Evolutionary conservation across 2,329 filamentous ascomycete species (phyloP).

Genomic region (Alternaria triticimaculans): DNA sequence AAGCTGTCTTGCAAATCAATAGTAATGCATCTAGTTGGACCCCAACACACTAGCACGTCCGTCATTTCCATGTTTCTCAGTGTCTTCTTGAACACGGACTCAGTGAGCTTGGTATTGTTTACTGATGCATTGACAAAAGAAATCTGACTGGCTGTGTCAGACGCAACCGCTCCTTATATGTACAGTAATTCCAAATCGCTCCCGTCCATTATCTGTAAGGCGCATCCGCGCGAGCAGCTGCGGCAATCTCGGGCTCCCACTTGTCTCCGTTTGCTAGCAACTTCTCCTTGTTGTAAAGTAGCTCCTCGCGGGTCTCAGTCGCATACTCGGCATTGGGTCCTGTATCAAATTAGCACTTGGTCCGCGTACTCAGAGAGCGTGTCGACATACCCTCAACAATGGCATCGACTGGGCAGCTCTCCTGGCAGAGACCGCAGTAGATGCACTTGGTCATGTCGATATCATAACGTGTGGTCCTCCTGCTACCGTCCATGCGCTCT

Average conservation of each 20-base stretch:
- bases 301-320: slow-evolving; percentile 84
- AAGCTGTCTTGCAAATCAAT: neutral
- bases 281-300: slow-evolving; percentile 98
- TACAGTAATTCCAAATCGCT: slow-evolving; percentile 31
- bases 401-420: slow-evolving; percentile 97
- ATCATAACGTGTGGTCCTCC: slow-evolving; percentile 95
- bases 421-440: slow-evolving; percentile 99
- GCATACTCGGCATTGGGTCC: slow-evolving; percentile 77
- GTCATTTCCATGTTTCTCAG: neutral
- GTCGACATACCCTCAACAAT: slow-evolving; percentile 72
- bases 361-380: neutral
- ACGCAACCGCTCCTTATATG: slow-evolving; percentile 35
- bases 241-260: slow-evolving; percentile 97
- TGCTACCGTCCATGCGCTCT: slow-evolving; percentile 93
- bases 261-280: slow-evolving; percentile 73
- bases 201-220: slow-evolving; percentile 63
- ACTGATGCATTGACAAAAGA: slow-evolving; percentile 30
- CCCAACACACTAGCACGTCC: neutral
- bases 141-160: slow-evolving; percentile 26
- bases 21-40: neutral
- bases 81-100: neutral
- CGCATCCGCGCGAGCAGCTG: slow-evolving; percentile 88
- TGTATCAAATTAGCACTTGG: slow-evolving; percentile 36
- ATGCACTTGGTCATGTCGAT: slow-evolving; percentile 99
- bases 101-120: neutral